A percentile compares a stretch with the other conserved stretches of the same genome.
Evolutionary conservation across 441 rosid genomes (phyloP).

Genomic region (Cnidoscolus chayamansa): DNA sequence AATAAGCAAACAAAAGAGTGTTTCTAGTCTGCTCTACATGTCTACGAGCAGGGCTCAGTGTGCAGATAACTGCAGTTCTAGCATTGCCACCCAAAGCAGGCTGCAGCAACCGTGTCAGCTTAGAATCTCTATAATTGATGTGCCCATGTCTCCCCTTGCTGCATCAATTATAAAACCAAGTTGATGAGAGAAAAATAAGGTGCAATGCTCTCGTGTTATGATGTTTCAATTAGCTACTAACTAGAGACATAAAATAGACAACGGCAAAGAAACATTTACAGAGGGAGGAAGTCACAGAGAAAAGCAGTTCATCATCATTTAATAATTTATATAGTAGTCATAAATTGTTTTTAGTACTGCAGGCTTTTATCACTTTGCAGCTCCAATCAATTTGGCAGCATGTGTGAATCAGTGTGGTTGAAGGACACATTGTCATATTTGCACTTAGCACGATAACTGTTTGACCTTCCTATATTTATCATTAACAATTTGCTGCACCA

Average conservation of each 20-base stretch:
- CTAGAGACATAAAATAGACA: background rate
- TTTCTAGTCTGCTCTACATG: conserved; percentile 95
- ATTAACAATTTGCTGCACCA: background rate
- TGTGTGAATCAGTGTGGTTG: too few relatives aligned
- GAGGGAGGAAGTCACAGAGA: background rate
- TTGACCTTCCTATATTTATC: background rate
- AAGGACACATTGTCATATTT: too few relatives aligned
- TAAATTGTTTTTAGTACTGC: background rate
- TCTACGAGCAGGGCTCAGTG: conserved; percentile 84
- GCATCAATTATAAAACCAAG: conserved; percentile 32
- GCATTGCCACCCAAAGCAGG: conserved; percentile 93
- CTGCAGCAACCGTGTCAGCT: conserved; percentile 83
- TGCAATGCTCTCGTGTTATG: background rate
- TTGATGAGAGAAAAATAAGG: conserved; percentile 3
- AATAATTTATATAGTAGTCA: background rate
- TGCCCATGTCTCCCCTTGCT: conserved; percentile 93
- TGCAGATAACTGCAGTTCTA: conserved; percentile 90
- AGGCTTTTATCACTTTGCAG: background rate
- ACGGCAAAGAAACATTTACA: background rate
- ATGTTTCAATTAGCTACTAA: background rate
- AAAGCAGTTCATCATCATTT: conserved; percentile 9
- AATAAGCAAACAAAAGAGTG: conserved; percentile 93
- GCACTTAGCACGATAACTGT: too few relatives aligned
- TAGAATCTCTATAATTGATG: conserved; percentile 89
- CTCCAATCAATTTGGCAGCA: background rate